Base-by-base conservation (phyloP, 2,329 filamentous ascomycete species). In the Zelopaecilomyces penicillatus region DNA sequence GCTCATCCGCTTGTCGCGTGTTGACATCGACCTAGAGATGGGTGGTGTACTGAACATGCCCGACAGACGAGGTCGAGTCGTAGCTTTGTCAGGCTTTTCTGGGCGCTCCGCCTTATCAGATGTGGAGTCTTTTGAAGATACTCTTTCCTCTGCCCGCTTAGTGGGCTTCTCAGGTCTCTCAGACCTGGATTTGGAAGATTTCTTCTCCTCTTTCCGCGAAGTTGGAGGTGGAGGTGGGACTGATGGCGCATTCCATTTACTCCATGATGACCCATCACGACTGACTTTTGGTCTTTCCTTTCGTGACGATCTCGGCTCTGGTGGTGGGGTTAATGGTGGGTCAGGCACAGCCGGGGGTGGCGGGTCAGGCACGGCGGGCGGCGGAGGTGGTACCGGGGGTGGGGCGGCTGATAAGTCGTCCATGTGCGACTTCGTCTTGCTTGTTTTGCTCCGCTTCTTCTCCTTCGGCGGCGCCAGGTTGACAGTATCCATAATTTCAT, bases 271-370 rank as follows among this genome's bases (percentile, higher is more conserved):
- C 32, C 73, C 74, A 47, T 85, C 82, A 46, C 87, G 85, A 54
- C 80, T 85, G 51, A 89, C 78, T 57, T 83, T 87, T 29, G 84
- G 69, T 10, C 88, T 83, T 51, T 94, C 86, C 60, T 85, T 94
- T 65, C 80, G 87, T 4, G 73, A 73, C 4, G 75, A 78, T 48
- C 72, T 80, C 9, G 73, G 66, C 41, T 82, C 78, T 11, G 77
- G 66, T 4, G 73, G 70, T 29, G 75, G 72, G 6, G 73, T 69
- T 39, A 69, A 59, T 30, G 73, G 71, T 35, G 64, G 65, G 41
- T 76, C 74, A 26, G 69, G 68, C 5, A 68, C 69, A 12, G 68
- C 65, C 3, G 71, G 68, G n/a, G 70, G 67, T 3, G 69, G 68
- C 5, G 72, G 19, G 19, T 19, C 19, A 19, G 19, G 19, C 19